These are phyloP conservation scores for Plenodomus lindquistii DNA, from an alignment of 2,329 filamentous ascomycete genomes.

Conservation along the genomic window DNA sequence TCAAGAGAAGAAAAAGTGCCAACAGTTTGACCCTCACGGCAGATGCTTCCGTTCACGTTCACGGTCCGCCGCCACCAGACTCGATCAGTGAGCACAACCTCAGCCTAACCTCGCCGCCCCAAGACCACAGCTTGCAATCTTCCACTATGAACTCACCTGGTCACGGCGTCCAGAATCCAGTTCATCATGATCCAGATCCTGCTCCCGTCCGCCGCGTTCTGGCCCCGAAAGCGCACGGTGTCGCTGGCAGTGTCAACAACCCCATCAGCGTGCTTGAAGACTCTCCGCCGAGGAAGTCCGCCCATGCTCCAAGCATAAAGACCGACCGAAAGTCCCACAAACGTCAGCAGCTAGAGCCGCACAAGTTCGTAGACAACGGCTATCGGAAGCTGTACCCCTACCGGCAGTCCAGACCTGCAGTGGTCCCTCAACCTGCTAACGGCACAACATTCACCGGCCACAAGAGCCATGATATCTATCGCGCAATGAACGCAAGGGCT, in stretches of 20 bases:
- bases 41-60: not conserved
- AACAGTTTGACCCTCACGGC: not conserved
- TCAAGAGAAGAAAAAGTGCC: not conserved
- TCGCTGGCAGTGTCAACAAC: constrained; percentile 19
- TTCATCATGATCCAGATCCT: not conserved
- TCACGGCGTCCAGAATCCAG: not conserved
- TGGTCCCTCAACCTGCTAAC: constrained; percentile 7
- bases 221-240: not conserved
- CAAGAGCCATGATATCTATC: constrained; percentile 18
- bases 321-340: not conserved
- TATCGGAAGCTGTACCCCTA: constrained; percentile 13
- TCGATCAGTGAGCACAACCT: constrained; percentile 11
- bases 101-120: constrained; percentile 14
- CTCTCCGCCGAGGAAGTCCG: constrained; percentile 6
- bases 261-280: constrained; percentile 30
- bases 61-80: not conserved
- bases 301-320: not conserved
- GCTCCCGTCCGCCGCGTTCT: not conserved
- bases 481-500: constrained; percentile 15
- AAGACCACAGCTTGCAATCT: not conserved
- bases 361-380: constrained; percentile 15
- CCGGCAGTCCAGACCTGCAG: constrained; percentile 3
- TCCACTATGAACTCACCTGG: not conserved
- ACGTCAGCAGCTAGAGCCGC: constrained; percentile 3
- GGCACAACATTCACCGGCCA: constrained; percentile 17